Percentiles rank a stretch among this genome's conserved stretches.
These are phyloP conservation scores for Scenedesmus sp. DNA, from an alignment of 163 green algal genomes.

Conservation along the genomic window DNA sequence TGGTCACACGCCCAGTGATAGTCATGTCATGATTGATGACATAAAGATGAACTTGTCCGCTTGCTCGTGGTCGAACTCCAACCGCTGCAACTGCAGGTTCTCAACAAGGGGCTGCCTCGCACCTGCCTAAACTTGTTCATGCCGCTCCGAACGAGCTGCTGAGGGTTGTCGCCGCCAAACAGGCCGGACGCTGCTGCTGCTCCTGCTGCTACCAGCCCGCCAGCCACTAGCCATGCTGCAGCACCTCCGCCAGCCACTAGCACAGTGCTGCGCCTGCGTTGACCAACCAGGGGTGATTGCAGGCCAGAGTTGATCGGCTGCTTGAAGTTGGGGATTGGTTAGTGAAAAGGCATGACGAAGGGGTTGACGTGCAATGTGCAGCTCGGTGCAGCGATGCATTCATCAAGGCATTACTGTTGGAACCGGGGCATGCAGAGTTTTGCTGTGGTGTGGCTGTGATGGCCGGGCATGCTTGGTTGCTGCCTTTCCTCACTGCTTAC, in stretches of 20 bases:
- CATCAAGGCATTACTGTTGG: not conserved
- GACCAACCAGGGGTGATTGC: not conserved
- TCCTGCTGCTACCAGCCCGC: slow-evolving; percentile 32
- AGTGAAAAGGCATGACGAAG: not conserved
- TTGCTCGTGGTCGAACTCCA: not conserved
- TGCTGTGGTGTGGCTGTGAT: not conserved
- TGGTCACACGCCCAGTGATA: too few relatives aligned
- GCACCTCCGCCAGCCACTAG: slow-evolving; percentile 7
- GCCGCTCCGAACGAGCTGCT: slow-evolving; percentile 47
- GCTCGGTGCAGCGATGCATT: not conserved
- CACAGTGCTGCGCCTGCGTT: slow-evolving; percentile 31
- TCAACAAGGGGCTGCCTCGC: not conserved
- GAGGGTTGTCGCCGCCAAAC: slow-evolving; percentile 36
- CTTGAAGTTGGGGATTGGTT: too few relatives aligned
- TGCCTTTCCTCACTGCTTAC: not conserved
- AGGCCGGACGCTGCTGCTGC: slow-evolving; percentile 23
- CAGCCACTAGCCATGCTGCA: not conserved
- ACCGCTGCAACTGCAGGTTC: not conserved
- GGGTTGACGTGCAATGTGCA: not conserved
- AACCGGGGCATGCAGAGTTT: too few relatives aligned
- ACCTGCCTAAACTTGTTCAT: slow-evolving; percentile 64
- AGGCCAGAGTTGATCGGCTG: not conserved
- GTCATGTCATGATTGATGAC: too few relatives aligned
- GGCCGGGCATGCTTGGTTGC: not conserved
- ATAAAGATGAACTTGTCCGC: too few relatives aligned